Conservation (phyloP, 2,329 filamentous ascomycete species). For the Arthrobotrys iridis region DNA sequence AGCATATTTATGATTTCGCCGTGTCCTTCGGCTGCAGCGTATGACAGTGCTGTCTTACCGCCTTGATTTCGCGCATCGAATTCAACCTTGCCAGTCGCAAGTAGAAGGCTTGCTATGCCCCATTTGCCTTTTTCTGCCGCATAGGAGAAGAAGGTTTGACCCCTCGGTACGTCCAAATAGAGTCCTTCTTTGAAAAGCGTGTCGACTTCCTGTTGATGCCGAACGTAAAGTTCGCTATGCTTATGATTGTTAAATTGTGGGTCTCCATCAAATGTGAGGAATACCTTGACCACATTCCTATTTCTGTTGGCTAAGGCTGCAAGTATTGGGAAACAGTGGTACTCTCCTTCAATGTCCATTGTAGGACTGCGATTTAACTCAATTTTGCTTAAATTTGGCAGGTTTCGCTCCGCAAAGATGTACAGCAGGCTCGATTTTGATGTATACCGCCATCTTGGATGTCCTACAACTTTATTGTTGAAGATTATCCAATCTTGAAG, state of each 20-base stretch:
- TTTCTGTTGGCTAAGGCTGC: conserved; percentile 60
- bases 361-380: conserved; percentile 46
- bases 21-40: background rate
- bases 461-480: conserved; percentile 58
- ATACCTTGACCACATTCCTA: conserved; percentile 56
- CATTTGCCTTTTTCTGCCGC: conserved; percentile 55
- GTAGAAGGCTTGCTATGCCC: conserved; percentile 55
- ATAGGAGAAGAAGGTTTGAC: conserved; percentile 56
- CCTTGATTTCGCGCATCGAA: conserved; percentile 21
- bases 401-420: conserved; percentile 60
- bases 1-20: background rate
- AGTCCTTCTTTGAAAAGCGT: conserved; percentile 55
- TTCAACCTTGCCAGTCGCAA: conserved; percentile 46
- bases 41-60: background rate
- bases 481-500: conserved; percentile 59
- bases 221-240: background rate
- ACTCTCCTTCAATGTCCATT: conserved; percentile 58
- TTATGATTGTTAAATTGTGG: background rate
- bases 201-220: conserved; percentile 17
- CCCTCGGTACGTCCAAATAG: conserved; percentile 57
- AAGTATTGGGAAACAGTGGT: conserved; percentile 60
- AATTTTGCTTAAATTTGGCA: conserved; percentile 59
- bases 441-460: conserved; percentile 58
- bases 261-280: conserved; percentile 54
- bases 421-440: conserved; percentile 59